Evolutionary conservation across 306 rosid species (phyloP).

Genomic region (Urtica urens): DNA sequence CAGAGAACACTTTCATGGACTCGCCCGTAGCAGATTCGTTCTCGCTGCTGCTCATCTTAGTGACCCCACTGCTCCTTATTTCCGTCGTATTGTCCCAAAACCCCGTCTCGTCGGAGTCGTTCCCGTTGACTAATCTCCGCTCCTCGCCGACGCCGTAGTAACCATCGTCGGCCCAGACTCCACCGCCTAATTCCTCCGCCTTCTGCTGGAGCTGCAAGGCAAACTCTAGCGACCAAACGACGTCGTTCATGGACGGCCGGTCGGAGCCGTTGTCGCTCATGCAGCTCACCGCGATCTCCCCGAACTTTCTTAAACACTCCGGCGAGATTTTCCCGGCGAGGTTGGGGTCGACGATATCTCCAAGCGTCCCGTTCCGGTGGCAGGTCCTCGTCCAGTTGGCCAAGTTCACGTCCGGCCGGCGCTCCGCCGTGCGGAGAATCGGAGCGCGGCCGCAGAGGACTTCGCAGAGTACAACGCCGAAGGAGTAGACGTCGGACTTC

Average conservation of each 20-base stretch:
- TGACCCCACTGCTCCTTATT: not conserved
- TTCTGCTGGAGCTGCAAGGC: conserved; percentile 17
- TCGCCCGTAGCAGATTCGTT: not conserved
- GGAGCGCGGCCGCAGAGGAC: conserved; percentile 18
- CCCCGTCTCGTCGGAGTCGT: not conserved
- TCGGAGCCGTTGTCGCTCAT: conserved; percentile 14
- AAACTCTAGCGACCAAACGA: conserved; percentile 14
- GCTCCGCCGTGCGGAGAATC: not conserved
- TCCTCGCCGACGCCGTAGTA: not conserved
- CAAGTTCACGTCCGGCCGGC: conserved; percentile 6
- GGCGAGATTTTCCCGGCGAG: conserved; percentile 8
- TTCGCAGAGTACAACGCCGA: conserved; percentile 19
- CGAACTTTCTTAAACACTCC: conserved; percentile 9
- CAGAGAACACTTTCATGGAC: conserved; percentile 4
- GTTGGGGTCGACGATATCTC: conserved; percentile 9
- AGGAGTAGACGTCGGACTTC: conserved; percentile 22
- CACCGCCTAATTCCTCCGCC: conserved; percentile 8
- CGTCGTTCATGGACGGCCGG: conserved; percentile 24
- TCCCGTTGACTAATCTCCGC: not conserved
- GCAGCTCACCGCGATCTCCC: conserved; percentile 11
- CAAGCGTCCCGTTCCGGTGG: not conserved
- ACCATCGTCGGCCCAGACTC: not conserved
- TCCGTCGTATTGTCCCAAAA: conserved; percentile 6
- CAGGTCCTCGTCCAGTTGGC: conserved; percentile 9
- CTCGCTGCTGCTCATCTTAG: conserved; percentile 1